phyloP scores from a whole-genome alignment of 805 yeast genomes.

The Schizosaccharomyces octosporus region DNA sequence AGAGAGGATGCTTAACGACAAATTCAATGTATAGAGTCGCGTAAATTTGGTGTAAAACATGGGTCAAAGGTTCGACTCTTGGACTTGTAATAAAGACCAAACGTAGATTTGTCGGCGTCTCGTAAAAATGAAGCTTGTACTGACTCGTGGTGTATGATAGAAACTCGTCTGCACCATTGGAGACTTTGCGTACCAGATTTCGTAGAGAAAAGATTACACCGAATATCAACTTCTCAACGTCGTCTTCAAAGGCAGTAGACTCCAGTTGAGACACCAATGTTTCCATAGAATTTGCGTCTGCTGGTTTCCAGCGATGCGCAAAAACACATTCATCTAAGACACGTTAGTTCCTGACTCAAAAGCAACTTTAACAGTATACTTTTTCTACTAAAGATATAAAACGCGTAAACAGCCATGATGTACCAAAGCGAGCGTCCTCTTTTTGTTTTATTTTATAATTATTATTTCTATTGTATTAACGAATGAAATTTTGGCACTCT shows the following conservation, averaged over 20 bases:
- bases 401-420: constrained; percentile 47
- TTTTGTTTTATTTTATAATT: too few species aligned
- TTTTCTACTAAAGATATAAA: constrained; percentile 80
- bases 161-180: constrained; percentile 15
- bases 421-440: not conserved
- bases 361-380: constrained; percentile 19
- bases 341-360: not conserved
- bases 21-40: constrained; percentile 30
- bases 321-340: constrained; percentile 44
- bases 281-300: not conserved
- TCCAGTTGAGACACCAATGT: constrained; percentile 7
- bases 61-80: constrained; percentile 27
- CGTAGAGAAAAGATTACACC: constrained; percentile 65
- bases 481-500: too few species aligned
- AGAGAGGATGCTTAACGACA: constrained; percentile 35
- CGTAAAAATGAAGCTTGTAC: constrained; percentile 57
- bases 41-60: constrained; percentile 34
- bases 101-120: constrained; percentile 55
- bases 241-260: constrained; percentile 19
- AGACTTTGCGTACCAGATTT: constrained; percentile 40
- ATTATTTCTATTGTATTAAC: too few species aligned
- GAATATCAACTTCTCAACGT: constrained; percentile 56
- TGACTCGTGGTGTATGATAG: constrained; percentile 28
- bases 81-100: constrained; percentile 54
- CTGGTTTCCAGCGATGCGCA: constrained; percentile 31